Conservation (phyloP, 495 filamentous ascomycete species). For the Penicillium argentinense region DNA sequence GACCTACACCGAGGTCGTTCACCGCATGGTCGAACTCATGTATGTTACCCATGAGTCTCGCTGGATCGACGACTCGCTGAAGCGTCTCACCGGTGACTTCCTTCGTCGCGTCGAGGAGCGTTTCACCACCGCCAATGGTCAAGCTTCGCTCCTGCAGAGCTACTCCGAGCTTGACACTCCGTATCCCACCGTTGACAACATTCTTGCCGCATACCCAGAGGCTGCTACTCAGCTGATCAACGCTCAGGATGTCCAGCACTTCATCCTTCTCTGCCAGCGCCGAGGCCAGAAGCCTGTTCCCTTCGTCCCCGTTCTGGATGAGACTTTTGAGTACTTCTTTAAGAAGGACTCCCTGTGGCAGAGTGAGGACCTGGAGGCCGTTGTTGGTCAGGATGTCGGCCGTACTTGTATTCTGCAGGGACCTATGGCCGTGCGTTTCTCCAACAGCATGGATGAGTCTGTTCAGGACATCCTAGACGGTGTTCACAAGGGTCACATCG, state of each 20-base stretch:
- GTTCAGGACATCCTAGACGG: conserved; percentile 89
- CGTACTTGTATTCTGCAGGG: conserved; percentile 95
- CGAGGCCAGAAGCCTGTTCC: conserved; percentile 94
- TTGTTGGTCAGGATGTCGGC: conserved; percentile 92
- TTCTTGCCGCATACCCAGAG: conserved; percentile 81
- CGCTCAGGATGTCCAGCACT: conserved; percentile 95
- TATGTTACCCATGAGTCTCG: conserved; percentile 90
- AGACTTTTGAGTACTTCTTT: conserved; percentile 97
- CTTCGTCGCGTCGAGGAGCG: conserved; percentile 94
- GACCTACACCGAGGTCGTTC: conserved; percentile 92
- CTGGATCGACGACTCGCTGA: conserved; percentile 90
- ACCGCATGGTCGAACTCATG: conserved; percentile 93
- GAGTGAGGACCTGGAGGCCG: conserved; percentile 93
- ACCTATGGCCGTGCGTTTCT: conserved; percentile 90
- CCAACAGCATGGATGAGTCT: conserved; percentile 83
- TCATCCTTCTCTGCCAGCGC: conserved; percentile 88
- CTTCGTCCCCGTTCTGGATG: conserved; percentile 90
- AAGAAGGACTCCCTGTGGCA: conserved; percentile 99
- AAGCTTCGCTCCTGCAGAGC: conserved; percentile 77
- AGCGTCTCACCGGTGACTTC: conserved; percentile 84
- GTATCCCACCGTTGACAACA: conserved; percentile 69
- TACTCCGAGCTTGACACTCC: conserved; percentile 86
- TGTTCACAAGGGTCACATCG: conserved; percentile 85
- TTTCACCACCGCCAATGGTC: conserved; percentile 65
- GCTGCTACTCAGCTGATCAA: conserved; percentile 90